These are phyloP conservation scores for Phytopythium boreale DNA, from an alignment of 352 stramenopile species.

Conservation along the genomic window DNA sequence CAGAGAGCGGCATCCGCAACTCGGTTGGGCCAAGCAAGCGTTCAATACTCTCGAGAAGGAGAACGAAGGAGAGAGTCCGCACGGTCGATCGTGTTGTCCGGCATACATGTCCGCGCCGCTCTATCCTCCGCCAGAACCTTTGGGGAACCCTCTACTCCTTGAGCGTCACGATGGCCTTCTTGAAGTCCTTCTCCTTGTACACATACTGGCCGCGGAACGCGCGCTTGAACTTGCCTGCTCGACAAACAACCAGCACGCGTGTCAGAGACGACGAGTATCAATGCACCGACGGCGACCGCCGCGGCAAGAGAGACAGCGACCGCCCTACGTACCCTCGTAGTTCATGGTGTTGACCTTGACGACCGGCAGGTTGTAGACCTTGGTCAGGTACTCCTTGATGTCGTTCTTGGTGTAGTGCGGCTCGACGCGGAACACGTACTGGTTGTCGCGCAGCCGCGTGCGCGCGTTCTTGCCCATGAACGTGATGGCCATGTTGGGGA, in stretches of 20 bases:
- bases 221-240: slow-evolving; percentile 86
- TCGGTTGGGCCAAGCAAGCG: not conserved
- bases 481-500: slow-evolving; percentile 86
- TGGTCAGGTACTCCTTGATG: slow-evolving; percentile 97
- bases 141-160: slow-evolving; percentile 46
- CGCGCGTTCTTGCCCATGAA: slow-evolving; percentile 86
- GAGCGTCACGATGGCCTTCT: slow-evolving; percentile 91
- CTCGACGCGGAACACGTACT: slow-evolving; percentile 92
- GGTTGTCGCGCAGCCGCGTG: slow-evolving; percentile 72
- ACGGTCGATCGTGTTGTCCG: not conserved
- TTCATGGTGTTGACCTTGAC: slow-evolving; percentile 95
- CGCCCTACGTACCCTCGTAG: slow-evolving; percentile 78
- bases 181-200: slow-evolving; percentile 93
- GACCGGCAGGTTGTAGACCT: slow-evolving; percentile 95
- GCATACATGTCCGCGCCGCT: not conserved
- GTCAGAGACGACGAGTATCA: slow-evolving; percentile 7
- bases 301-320: not conserved
- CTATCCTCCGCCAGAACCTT: not conserved
- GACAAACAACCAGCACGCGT: not conserved
- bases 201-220: slow-evolving; percentile 80
- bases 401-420: slow-evolving; percentile 97
- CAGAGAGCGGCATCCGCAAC: too few species aligned
- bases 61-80: not conserved
- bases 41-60: not conserved
- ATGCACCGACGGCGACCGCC: too few species aligned